These are phyloP conservation scores for Penicillium cataractarum DNA, from an alignment of 495 filamentous ascomycete genomes.

Conservation along the genomic window DNA sequence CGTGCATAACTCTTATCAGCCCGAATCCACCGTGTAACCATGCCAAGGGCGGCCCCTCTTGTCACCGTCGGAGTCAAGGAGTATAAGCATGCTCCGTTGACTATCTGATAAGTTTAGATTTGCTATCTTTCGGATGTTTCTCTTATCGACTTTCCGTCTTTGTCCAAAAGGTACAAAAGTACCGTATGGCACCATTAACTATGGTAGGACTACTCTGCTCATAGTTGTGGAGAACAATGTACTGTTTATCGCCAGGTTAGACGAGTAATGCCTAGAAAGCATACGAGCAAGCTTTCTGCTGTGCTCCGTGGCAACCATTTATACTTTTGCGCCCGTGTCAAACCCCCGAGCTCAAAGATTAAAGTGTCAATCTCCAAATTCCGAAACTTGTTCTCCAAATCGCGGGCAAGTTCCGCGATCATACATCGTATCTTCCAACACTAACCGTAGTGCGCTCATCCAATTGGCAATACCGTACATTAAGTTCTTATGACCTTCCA, in stretches of 20 bases:
- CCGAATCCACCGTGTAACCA: background rate
- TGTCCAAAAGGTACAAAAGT: background rate
- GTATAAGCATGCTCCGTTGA: background rate
- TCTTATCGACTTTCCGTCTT: background rate
- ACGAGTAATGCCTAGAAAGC: background rate
- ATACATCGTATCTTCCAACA: background rate
- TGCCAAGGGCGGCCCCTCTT: background rate
- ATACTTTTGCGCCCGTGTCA: background rate
- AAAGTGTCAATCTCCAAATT: no score
- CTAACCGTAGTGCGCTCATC: background rate
- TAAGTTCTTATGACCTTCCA: background rate
- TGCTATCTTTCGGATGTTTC: background rate
- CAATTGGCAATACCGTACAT: background rate
- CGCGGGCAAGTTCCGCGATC: background rate
- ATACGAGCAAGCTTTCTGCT: background rate
- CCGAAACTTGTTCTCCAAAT: background rate
- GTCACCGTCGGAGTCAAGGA: background rate
- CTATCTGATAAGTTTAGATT: background rate
- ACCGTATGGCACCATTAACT: background rate
- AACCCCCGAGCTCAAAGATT: background rate
- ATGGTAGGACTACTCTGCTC: background rate
- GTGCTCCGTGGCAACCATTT: background rate
- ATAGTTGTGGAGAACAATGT: background rate
- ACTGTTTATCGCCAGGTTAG: conserved; percentile 1
- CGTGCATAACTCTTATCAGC: background rate